phyloP scores from a whole-genome alignment of 352 stramenopile genomes.

The Phytophthora syringae region DNA sequence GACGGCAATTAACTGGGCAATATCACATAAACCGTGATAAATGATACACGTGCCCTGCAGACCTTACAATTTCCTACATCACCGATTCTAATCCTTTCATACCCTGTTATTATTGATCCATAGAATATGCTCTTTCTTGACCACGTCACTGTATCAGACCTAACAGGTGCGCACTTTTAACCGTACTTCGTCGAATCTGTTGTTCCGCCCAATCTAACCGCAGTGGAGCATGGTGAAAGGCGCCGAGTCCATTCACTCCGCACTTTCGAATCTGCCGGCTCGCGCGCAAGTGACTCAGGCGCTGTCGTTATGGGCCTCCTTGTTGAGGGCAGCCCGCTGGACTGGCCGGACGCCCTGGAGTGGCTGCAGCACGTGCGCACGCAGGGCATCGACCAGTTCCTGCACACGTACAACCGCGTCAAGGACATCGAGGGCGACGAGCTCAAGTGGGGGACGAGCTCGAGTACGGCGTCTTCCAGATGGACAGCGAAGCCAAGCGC shows the following conservation, averaged over 20 bases:
- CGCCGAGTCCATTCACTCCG: conserved; percentile 13
- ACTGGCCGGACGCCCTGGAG: conserved; percentile 95
- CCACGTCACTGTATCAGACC: not conserved
- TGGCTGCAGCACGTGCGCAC: conserved; percentile 96
- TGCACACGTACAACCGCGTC: conserved; percentile 96
- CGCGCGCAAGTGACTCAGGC: conserved; percentile 15
- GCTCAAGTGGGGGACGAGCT: conserved; percentile 99
- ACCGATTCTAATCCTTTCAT: too few relatives aligned
- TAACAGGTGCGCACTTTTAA: not conserved
- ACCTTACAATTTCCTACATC: too few relatives aligned
- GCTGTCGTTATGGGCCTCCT: conserved; percentile 69
- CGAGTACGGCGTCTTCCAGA: conserved; percentile 98
- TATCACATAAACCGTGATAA: too few relatives aligned
- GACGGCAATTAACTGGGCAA: too few relatives aligned
- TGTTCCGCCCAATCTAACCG: conserved; percentile 1
- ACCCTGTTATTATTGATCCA: too few relatives aligned
- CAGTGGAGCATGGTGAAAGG: not conserved
- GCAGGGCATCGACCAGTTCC: conserved; percentile 97
- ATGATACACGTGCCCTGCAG: too few relatives aligned
- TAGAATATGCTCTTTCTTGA: too few relatives aligned
- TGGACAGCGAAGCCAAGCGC: conserved; percentile 89
- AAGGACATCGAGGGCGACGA: conserved; percentile 96
- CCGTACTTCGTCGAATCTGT: not conserved
- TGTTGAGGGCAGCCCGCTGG: conserved; percentile 94
- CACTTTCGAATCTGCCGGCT: conserved; percentile 18